Evolutionary conservation across 2,329 filamentous ascomycete species (phyloP).

Genomic region (Hypoxylon sp.): DNA sequence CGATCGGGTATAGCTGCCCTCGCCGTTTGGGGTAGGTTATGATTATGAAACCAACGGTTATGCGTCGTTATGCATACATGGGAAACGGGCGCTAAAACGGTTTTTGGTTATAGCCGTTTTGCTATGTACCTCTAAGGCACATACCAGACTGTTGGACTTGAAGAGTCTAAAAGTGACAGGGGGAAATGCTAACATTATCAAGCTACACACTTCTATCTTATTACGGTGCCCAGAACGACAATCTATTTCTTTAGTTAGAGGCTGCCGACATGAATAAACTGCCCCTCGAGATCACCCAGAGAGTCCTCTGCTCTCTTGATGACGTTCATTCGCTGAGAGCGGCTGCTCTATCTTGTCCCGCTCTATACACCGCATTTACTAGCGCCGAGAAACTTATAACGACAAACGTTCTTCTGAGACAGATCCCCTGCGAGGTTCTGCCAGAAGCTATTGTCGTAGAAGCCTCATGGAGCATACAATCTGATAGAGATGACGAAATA

Average conservation of each 20-base stretch:
- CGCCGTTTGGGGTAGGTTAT: neutral
- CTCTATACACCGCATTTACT: slow-evolving; percentile 28
- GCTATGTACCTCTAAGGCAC: neutral
- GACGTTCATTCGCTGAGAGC: slow-evolving; percentile 30
- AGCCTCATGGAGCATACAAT: slow-evolving; percentile 11
- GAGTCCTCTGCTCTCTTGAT: neutral
- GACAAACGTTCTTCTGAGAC: slow-evolving; percentile 11
- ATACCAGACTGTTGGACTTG: neutral
- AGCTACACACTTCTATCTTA: too few species aligned
- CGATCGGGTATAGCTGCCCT: slow-evolving; percentile 15
- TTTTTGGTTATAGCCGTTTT: neutral
- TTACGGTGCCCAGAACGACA: too few species aligned
- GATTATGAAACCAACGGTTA: neutral
- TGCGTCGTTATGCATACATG: neutral
- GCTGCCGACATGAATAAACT: neutral
- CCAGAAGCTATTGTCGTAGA: slow-evolving; percentile 26
- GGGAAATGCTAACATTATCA: too few species aligned
- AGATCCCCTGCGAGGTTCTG: slow-evolving; percentile 31
- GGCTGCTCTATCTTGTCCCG: slow-evolving; percentile 26
- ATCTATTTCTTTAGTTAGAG: neutral
- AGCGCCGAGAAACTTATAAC: slow-evolving; percentile 25
- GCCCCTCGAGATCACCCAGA: slow-evolving; percentile 1
- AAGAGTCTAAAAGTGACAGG: neutral
- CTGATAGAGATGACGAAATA: neutral
- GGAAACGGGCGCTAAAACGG: neutral